A percentile compares a stretch with the other conserved stretches of the same genome.
Conservation (phyloP, 2,329 filamentous ascomycete genomes). For the Colletotrichum scovillei region DNA sequence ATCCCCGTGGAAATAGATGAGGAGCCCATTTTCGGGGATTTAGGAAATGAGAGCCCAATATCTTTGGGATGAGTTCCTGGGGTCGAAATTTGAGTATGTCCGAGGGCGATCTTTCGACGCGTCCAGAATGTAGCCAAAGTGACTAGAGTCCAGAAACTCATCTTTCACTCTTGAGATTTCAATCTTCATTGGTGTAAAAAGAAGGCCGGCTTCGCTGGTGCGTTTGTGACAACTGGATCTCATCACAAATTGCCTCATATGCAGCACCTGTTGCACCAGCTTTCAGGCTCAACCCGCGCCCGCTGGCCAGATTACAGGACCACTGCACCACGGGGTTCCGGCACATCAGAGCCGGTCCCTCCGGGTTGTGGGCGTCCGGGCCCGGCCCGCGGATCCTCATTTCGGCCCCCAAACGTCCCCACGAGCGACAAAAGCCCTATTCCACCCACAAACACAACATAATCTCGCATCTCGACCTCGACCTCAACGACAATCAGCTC, state of each 20-base stretch:
- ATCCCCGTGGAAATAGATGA: neutral
- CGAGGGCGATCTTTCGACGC: neutral
- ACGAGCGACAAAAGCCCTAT: neutral
- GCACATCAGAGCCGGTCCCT: neutral
- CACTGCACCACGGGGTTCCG: neutral
- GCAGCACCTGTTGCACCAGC: neutral
- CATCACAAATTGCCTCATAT: neutral
- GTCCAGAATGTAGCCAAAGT: neutral
- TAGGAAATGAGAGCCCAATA: neutral
- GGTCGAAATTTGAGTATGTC: neutral
- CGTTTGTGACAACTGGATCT: neutral
- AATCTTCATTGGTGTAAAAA: neutral
- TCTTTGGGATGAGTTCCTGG: neutral
- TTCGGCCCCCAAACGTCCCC: neutral
- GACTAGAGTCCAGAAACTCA: neutral
- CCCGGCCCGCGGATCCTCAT: neutral
- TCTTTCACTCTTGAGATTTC: neutral
- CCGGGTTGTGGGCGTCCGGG: neutral
- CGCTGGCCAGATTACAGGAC: neutral
- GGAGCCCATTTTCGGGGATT: neutral
- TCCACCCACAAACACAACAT: neutral
- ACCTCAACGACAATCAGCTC: neutral
- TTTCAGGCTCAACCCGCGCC: neutral
- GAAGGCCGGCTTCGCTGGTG: neutral
- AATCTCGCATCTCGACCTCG: accelerated